Evolutionary conservation across 2,329 filamentous ascomycete species (phyloP), one percentile per base, ranked within the genome.

Genomic region (Exophiala xenobiotica): DNA sequence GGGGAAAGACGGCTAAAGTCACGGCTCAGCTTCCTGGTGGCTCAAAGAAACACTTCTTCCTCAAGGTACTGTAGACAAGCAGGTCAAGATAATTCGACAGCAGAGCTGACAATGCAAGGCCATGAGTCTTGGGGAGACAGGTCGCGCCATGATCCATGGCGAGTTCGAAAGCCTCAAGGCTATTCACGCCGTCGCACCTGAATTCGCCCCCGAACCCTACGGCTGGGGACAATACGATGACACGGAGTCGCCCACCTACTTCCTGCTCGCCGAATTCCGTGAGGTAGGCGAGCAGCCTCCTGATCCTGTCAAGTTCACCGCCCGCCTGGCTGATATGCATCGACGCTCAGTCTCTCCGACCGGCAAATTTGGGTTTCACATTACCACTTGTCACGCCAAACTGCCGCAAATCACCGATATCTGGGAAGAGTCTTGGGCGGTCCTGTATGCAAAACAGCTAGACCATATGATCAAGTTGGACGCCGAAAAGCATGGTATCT

Each of bases 311-410:
- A 22, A 59, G 18, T 65, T 69, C 20, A 53, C 42, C 8, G 38
- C 48, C 20, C 46, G 53, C 18, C 51, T 70, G 26, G 63, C 65
- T 29, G 41, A 48, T 6, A 58, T 71, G n/a, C 68, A 70, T 52
- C 53, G 58, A 46, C 58, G 51, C 6, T 68, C 65, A 53, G 45
- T 39, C 14, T 70, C 65, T 16, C 61, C 64, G 0, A 68, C 58
- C 16, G 67, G 68, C 1, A 65, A 67, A 49, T 73, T 72, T 49
- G 70, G 69, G 1, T 73, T 70, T 46, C 65, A 64, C n/a, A 49
- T 66, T 18, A 59, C 58, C 3, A 71, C 68, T 0, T 70, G 60
- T n/a, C 58, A 63, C 14, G 68, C 68, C 2, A 58, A 51, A 6
- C 49, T 61, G 1, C 48, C 62, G 3, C 65, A 67, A 43, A 52